Conservation (phyloP, 345 rosid species). For the Dipteronia dyeriana region DNA sequence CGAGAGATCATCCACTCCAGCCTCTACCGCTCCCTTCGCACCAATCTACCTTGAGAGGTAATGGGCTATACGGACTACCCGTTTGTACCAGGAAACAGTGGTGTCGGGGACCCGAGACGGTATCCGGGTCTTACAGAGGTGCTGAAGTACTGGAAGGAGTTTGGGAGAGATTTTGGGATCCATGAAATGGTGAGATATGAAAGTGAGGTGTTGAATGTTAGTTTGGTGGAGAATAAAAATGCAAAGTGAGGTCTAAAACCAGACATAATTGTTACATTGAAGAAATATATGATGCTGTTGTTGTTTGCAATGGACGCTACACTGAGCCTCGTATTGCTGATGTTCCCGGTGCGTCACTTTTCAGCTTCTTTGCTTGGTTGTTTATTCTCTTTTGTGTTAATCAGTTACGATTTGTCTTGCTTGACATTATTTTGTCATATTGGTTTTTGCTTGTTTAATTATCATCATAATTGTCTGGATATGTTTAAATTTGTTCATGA, state of each 20-base stretch:
- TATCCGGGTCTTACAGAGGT: slow-evolving; percentile 76
- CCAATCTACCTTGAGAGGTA: slow-evolving; percentile 79
- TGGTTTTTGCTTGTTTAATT: not conserved
- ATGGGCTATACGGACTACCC: slow-evolving; percentile 86
- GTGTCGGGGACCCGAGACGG: slow-evolving; percentile 61
- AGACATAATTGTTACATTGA: slow-evolving; percentile 20
- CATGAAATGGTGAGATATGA: slow-evolving; percentile 66
- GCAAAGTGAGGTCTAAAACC: slow-evolving; percentile 57
- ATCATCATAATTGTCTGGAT: not conserved
- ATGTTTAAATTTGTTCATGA: not conserved
- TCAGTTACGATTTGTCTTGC: too few relatives aligned
- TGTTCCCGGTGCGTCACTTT: slow-evolving; percentile 26
- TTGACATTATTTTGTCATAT: too few relatives aligned
- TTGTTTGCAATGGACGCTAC: slow-evolving; percentile 68
- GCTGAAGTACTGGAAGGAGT: slow-evolving; percentile 56
- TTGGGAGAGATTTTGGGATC: slow-evolving; percentile 55
- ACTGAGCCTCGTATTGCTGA: slow-evolving; percentile 68
- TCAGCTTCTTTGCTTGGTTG: too few relatives aligned
- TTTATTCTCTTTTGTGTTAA: too few relatives aligned
- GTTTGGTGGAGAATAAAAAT: slow-evolving; percentile 40
- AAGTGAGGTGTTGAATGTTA: slow-evolving; percentile 52
- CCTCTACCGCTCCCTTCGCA: slow-evolving; percentile 80
- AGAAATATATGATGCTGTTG: slow-evolving; percentile 72
- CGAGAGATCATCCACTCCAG: slow-evolving; percentile 65
- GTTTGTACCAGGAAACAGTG: slow-evolving; percentile 36